These are phyloP conservation scores for Fusarium neocosmosporiellum DNA, from an alignment of 2,329 filamentous ascomycete species.

Conservation along the genomic window DNA sequence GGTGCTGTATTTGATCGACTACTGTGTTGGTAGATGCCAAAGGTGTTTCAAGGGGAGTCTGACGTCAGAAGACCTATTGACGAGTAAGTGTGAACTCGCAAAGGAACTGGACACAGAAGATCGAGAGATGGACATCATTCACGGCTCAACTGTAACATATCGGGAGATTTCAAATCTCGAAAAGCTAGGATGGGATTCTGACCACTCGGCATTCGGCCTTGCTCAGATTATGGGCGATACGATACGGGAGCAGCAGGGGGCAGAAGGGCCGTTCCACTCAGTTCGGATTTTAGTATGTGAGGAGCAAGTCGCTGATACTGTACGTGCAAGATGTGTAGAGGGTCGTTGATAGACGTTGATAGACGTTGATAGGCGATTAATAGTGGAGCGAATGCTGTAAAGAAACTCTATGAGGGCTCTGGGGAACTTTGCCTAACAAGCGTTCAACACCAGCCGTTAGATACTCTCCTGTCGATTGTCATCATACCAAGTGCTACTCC, in stretches of 20 bases:
- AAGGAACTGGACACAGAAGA: not conserved
- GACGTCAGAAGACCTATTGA: not conserved
- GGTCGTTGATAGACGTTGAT: not conserved
- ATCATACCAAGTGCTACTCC: not conserved
- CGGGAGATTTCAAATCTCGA: not conserved
- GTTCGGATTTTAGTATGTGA: not conserved
- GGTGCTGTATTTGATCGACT: not conserved
- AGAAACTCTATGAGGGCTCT: not conserved
- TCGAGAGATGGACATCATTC: not conserved
- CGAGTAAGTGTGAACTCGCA: not conserved
- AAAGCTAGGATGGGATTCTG: not conserved
- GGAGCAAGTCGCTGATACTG: not conserved
- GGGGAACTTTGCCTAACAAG: not conserved
- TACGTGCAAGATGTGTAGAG: not conserved
- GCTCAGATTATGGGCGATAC: not conserved
- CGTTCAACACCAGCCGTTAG: not conserved
- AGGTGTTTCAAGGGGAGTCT: not conserved
- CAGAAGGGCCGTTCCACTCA: not conserved
- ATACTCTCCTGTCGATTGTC: not conserved
- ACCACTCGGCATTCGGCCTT: not conserved
- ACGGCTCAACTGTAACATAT: not conserved
- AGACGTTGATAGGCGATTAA: not conserved
- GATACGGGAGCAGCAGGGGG: not conserved
- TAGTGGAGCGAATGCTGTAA: not conserved
- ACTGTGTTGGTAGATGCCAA: not conserved